phyloP scores from a whole-genome alignment of 352 stramenopile species.

The Globisporangium acanthophoron region DNA sequence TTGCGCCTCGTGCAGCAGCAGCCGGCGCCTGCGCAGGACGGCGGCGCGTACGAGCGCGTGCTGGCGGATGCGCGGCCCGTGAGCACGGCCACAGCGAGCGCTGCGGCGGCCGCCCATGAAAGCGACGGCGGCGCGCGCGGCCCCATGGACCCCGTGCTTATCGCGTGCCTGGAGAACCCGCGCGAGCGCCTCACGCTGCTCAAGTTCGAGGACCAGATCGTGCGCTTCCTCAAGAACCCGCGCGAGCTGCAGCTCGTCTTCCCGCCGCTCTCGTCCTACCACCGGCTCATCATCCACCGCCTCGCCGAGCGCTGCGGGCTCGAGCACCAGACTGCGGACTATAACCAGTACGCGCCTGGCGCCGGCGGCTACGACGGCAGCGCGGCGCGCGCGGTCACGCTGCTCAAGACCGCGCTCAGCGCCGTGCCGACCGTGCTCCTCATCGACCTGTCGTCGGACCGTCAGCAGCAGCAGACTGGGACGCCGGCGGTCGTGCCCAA shows the following conservation, averaged over 20 bases:
- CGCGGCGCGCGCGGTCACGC: constrained; percentile 76
- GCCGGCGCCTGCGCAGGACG: constrained; percentile 31
- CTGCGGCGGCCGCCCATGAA: constrained; percentile 18
- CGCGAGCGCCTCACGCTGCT: constrained; percentile 77
- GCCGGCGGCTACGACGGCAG: constrained; percentile 46
- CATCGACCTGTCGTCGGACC: constrained; percentile 80
- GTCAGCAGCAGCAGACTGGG: constrained; percentile 51
- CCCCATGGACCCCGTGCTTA: constrained; percentile 69
- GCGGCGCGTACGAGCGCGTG: constrained; percentile 37
- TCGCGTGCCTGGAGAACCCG: constrained; percentile 74
- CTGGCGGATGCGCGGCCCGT: constrained; percentile 27
- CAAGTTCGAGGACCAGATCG: constrained; percentile 86
- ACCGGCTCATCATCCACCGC: constrained; percentile 89
- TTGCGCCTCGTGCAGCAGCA: constrained; percentile 38
- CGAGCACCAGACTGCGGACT: constrained; percentile 83
- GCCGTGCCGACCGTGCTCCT: constrained; percentile 76
- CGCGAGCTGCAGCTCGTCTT: constrained; percentile 72
- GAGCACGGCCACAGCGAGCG: constrained; percentile 54
- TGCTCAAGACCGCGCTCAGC: constrained; percentile 84
- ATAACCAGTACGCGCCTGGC: constrained; percentile 37
- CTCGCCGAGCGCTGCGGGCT: constrained; percentile 91
- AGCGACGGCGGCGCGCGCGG: constrained; percentile 21
- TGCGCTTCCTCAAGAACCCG: constrained; percentile 65
- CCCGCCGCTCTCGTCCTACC: constrained; percentile 81
- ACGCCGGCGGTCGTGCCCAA: constrained; percentile 79